Conservation (phyloP, 768 basidiomycete species). For the Kwoniella sp. region DNA sequence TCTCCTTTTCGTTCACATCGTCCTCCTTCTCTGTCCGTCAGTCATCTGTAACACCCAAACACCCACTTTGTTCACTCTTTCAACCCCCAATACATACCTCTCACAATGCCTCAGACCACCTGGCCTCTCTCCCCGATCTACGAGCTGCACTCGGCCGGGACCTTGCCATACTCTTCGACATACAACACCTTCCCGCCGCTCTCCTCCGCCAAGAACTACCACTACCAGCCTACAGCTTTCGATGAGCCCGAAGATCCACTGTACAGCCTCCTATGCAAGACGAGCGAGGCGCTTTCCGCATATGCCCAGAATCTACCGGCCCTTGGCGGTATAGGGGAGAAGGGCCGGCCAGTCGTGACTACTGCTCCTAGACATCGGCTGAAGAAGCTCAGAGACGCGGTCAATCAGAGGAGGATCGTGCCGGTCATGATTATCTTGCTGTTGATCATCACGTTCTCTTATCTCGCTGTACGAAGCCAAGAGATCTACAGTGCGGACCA, state of each 20-base stretch:
- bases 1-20: background rate
- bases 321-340: background rate
- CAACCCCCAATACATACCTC: background rate
- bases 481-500: background rate
- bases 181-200: background rate
- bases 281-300: background rate
- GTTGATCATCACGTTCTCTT: constrained; percentile 6
- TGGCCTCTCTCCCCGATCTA: constrained; percentile 15
- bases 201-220: constrained; percentile 1
- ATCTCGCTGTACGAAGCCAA: background rate
- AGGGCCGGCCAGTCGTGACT: constrained; percentile 5
- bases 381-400: background rate
- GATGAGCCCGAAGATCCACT: background rate
- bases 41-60: background rate
- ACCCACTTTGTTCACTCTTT: constrained; percentile 1
- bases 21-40: background rate
- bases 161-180: background rate
- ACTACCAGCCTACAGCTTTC: background rate
- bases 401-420: background rate
- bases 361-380: constrained; percentile 11
- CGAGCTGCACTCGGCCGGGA: background rate
- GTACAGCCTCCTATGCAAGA: background rate
- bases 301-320: background rate
- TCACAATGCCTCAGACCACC: constrained; percentile 3
- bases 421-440: constrained; percentile 10